phyloP scores from a whole-genome alignment of 495 filamentous ascomycete species.

The Tuber magnatum region DNA sequence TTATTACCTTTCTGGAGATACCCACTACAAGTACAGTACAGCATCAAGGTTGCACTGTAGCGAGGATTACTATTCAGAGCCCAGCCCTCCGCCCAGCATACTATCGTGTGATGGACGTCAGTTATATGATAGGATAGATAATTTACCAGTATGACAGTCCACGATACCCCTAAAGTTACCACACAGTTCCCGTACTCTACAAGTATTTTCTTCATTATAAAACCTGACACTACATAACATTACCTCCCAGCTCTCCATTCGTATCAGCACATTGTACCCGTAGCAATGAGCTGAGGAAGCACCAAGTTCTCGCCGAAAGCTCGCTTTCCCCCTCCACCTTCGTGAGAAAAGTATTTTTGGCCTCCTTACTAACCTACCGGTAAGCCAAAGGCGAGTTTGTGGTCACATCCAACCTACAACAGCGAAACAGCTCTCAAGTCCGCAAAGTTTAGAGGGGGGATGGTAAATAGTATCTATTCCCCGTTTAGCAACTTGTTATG shows the following conservation, averaged over 20 bases:
- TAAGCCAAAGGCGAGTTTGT: neutral
- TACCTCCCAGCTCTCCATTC: neutral
- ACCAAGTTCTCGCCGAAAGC: neutral
- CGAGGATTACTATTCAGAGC: neutral
- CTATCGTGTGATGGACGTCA: neutral
- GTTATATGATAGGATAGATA: neutral
- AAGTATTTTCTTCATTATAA: neutral
- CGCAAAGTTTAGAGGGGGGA: neutral
- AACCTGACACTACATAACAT: neutral
- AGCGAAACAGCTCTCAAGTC: neutral
- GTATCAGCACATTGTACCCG: neutral
- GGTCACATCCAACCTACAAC: neutral
- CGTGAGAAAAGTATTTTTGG: slow-evolving; percentile 1
- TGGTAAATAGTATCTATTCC: neutral
- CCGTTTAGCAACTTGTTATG: neutral
- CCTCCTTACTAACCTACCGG: neutral
- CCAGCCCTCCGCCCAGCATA: neutral
- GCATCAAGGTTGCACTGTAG: neutral
- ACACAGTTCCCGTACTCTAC: neutral
- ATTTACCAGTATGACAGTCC: neutral
- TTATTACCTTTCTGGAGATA: no score
- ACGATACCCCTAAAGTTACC: neutral
- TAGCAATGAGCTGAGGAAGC: neutral
- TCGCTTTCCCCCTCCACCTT: neutral
- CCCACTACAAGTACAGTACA: no score